These are phyloP conservation scores for Venturia effusa DNA, from an alignment of 2,329 filamentous ascomycete genomes.

Conservation along the genomic window DNA sequence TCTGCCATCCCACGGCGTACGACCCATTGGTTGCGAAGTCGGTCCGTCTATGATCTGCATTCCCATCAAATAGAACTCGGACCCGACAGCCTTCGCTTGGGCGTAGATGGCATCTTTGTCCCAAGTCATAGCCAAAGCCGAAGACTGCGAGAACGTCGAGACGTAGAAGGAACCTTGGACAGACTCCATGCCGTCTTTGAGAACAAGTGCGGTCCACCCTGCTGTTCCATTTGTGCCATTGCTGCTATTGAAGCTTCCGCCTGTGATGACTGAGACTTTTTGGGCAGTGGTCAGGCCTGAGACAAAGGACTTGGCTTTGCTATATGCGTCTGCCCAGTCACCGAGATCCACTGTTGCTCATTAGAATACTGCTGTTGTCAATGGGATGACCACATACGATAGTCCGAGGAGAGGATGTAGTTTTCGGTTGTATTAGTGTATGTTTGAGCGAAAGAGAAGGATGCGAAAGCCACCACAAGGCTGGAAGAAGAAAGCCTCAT, in stretches of 20 bases:
- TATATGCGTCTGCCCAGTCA: slow-evolving; percentile 28
- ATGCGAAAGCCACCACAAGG: background rate
- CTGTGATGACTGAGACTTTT: slow-evolving; percentile 29
- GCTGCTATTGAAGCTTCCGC: slow-evolving; percentile 25
- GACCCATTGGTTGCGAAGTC: slow-evolving; percentile 45
- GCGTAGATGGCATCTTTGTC: slow-evolving; percentile 14
- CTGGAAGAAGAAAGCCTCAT: background rate
- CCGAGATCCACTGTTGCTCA: background rate
- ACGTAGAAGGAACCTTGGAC: slow-evolving; percentile 26
- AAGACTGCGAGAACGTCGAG: slow-evolving; percentile 28
- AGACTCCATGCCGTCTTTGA: slow-evolving; percentile 30
- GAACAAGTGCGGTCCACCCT: slow-evolving; percentile 26
- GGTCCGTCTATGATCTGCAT: background rate
- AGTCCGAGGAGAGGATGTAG: background rate
- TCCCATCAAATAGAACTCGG: background rate
- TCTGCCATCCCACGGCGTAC: slow-evolving; percentile 54
- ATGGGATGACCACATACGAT: background rate
- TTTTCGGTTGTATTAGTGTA: background rate
- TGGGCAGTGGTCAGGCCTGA: slow-evolving; percentile 28
- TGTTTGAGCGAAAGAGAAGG: background rate
- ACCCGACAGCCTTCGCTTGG: background rate
- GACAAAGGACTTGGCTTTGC: slow-evolving; percentile 29
- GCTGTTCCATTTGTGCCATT: slow-evolving; percentile 25
- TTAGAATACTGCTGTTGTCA: background rate
- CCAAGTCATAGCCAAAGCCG: slow-evolving; percentile 29